phyloP scores from a whole-genome alignment of 1,284 basidiomycete species.

The Sanghuangporus weigelae region DNA sequence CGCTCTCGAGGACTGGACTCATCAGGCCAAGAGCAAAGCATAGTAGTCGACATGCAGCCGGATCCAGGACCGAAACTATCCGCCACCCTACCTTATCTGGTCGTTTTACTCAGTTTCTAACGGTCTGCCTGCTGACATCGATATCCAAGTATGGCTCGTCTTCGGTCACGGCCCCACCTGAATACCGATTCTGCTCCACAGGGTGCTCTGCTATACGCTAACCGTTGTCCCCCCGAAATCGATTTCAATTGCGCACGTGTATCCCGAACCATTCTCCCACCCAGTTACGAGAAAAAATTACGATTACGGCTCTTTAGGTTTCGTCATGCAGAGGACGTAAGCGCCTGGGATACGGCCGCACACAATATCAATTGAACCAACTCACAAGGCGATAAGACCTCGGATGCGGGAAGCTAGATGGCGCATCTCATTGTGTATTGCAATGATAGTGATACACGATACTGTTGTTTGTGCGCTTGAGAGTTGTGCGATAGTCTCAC shows the following conservation, averaged over 20 bases:
- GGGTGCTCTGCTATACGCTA: background rate
- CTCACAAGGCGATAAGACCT: background rate
- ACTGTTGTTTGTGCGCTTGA: too few species aligned
- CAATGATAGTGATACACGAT: background rate
- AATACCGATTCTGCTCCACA: background rate
- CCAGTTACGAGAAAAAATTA: background rate
- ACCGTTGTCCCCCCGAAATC: background rate
- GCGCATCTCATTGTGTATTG: background rate
- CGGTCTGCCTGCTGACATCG: too few species aligned
- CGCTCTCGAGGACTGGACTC: too few species aligned
- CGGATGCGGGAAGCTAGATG: background rate
- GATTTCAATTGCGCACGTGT: background rate
- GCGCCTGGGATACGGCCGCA: too few species aligned
- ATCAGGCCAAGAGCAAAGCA: background rate
- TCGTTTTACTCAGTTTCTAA: background rate
- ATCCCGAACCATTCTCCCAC: background rate
- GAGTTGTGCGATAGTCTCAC: too few species aligned
- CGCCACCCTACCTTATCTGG: background rate
- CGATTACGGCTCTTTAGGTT: background rate
- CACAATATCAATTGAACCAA: background rate
- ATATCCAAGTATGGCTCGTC: too few species aligned
- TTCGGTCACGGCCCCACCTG: background rate
- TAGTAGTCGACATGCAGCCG: background rate
- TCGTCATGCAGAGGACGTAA: background rate
- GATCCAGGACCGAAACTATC: background rate